Evolutionary conservation across 2,329 filamentous ascomycete species (phyloP), one percentile per base, ranked within the genome.

Genomic region (Plenodomus lindquistii): DNA sequence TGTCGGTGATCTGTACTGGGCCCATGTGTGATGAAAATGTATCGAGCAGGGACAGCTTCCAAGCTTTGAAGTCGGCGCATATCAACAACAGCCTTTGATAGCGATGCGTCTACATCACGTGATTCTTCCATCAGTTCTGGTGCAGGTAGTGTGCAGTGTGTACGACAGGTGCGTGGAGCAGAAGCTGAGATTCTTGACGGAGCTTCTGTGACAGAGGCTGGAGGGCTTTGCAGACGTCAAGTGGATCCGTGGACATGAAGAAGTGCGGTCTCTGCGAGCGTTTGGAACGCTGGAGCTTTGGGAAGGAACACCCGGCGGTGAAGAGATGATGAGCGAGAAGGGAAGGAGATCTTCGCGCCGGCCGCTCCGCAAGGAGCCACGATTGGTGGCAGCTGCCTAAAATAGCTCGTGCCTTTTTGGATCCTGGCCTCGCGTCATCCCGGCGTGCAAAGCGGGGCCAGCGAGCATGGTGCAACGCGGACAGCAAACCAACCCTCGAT

Each of bases 371-470:
- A 31, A 31, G 4, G 27, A 4, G 27, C 27, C 10, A 13, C 27
- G 27, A 31, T 31, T 31, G 27, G 27, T 31, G 27, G 29, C 42
- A 38, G 43, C n/a, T 49, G 31, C 46, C 50, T 46, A 62, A 58
- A 63, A 59, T 59, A 63, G 56, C 45, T 43, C 48, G 40, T 22
- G 46, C 48, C 38, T 38, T 42, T 48, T 44, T n/a, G n/a, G n/a
- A n/a, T n/a, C 36, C 44, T 43, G 24, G 13, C 39, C 44, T 55
- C 52, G 54, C 54, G 55, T 58, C 57, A 62, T 62, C 50, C 49
- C 40, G 44, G 57, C 40, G 37, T 35, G 38, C 44, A 54, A 56
- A 45, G 54, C 48, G 60, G 59, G 60, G 49, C 59, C 18, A 21
- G 19, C 42, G 46, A 42, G 41, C 17, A 54, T 56, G 54, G 56